Evolutionary conservation across 2,329 filamentous ascomycete species (phyloP).

Genomic region (Alternaria angustiovoidea): DNA sequence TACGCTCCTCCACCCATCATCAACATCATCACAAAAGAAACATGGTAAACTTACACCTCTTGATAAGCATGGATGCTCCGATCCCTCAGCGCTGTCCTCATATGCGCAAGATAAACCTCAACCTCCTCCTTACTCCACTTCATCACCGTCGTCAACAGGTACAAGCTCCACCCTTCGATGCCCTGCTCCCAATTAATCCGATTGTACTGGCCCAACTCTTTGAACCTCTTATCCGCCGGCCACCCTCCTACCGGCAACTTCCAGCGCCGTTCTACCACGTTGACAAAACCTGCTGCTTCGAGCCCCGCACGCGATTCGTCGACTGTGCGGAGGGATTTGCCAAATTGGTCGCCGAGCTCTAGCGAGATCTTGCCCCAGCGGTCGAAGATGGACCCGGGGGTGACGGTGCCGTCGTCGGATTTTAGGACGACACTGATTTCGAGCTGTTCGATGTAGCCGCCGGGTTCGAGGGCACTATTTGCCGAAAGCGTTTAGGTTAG

Average conservation of each 20-base stretch:
- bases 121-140: constrained; percentile 56
- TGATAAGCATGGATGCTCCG: constrained; percentile 41
- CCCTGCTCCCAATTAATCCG: constrained; percentile 39
- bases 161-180: constrained; percentile 39
- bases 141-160: constrained; percentile 27
- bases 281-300: constrained; percentile 62
- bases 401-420: constrained; percentile 39
- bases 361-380: constrained; percentile 38
- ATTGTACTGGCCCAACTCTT: constrained; percentile 57
- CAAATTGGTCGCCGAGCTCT: constrained; percentile 43
- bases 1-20: too few species aligned
- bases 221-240: constrained; percentile 54
- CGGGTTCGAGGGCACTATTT: constrained; percentile 33
- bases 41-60: constrained; percentile 26
- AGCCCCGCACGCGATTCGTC: constrained; percentile 54
- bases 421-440: constrained; percentile 34
- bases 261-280: constrained; percentile 57
- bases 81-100: constrained; percentile 36
- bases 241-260: constrained; percentile 45
- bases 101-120: constrained; percentile 49
- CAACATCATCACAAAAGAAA: background rate
- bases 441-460: constrained; percentile 38
- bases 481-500: too few species aligned
- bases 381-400: constrained; percentile 28
- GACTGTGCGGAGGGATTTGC: constrained; percentile 49